Percentiles rank a stretch among this genome's conserved stretches.
Conservation (phyloP, 108 stramenopile species). For the Epithemia pelagica region DNA sequence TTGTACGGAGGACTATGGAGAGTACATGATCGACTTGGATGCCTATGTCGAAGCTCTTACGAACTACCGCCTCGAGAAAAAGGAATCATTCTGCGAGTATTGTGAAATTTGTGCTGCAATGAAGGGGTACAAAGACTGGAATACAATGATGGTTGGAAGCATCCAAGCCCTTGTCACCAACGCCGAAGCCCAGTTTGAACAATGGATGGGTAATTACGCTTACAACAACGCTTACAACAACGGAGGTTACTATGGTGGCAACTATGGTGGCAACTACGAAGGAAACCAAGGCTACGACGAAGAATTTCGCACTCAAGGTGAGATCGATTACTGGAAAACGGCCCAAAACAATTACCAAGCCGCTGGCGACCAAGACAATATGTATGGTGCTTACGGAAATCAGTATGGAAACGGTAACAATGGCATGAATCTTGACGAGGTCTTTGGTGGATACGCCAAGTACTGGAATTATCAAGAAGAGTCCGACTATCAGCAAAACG, state of each 20-base stretch:
- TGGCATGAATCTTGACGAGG: background rate
- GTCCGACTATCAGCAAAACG: background rate
- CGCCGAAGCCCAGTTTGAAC: constrained; percentile 18
- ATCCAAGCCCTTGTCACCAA: background rate
- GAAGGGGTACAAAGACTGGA: constrained; percentile 10
- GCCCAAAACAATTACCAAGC: constrained; percentile 8
- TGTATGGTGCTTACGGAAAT: constrained; percentile 19
- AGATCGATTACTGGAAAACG: background rate
- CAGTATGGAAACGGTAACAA: constrained; percentile 6
- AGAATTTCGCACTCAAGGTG: background rate
- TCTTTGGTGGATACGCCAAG: background rate
- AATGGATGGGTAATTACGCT: constrained; percentile 7
- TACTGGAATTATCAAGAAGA: background rate
- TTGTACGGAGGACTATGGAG: constrained; percentile 79
- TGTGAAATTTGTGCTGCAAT: constrained; percentile 45
- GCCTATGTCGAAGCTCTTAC: constrained; percentile 50
- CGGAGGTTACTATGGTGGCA: background rate
- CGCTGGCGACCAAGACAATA: constrained; percentile 8
- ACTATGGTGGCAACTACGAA: background rate
- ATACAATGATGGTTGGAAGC: background rate
- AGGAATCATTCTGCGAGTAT: constrained; percentile 67
- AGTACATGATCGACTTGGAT: constrained; percentile 75
- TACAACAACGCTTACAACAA: constrained; percentile 10
- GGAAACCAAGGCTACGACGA: constrained; percentile 5
- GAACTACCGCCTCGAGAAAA: constrained; percentile 37